Base-by-base conservation (phyloP, 2,329 filamentous ascomycete species). In the Tolypocladium tundrense region DNA sequence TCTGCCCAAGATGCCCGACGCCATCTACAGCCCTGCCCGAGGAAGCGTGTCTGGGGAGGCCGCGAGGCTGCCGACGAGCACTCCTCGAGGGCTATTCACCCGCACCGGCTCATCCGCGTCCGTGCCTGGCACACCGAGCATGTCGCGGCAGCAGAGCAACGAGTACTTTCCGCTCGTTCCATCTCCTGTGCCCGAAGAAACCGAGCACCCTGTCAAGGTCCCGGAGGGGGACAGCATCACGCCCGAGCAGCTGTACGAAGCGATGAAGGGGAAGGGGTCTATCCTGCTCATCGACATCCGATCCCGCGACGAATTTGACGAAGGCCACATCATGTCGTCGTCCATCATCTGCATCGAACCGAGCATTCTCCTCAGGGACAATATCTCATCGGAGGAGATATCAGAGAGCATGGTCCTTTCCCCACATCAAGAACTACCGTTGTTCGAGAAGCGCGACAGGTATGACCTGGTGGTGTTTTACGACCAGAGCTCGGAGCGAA, bases 381-480 rank as follows among this genome's bases (percentile, higher is more conserved):
- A 84, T 52, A 79, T 87, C 24, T 86, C 85, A 1, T 83, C 82
- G 3, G 77, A 79, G 24, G 75, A 87, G 27, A 80, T 88, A 42
- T 78, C 76, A 21, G 88, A 91, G 60, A 85, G 85, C 60, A 79
- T 92, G 65, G 79, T 91, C 2, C 72, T 94, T 7, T 87, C 85
- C 0, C 87, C 89, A 0, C 76, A 84, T n/a, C 72, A 79, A n/a
- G 94, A 99, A 69, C 86, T 88, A 63, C 74, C 79, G 1, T 77
- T 90, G 39, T 96, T 96, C 65, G 85, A 84, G 48, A 76, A 84
- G 58, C 82, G 87, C 16, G 81, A 92, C 62, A 80, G 88, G 58
- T 96, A 88, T 65, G 91, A 97, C 63, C 74, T 97, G 48, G 82
- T 99, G 13, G 89, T 99, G 0, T 94, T 95, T 66, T 96, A 97